Percentiles rank a stretch among this genome's conserved stretches.
phyloP scores from a whole-genome alignment of 2,329 filamentous ascomycete genomes.

The Penicillium paneum region DNA sequence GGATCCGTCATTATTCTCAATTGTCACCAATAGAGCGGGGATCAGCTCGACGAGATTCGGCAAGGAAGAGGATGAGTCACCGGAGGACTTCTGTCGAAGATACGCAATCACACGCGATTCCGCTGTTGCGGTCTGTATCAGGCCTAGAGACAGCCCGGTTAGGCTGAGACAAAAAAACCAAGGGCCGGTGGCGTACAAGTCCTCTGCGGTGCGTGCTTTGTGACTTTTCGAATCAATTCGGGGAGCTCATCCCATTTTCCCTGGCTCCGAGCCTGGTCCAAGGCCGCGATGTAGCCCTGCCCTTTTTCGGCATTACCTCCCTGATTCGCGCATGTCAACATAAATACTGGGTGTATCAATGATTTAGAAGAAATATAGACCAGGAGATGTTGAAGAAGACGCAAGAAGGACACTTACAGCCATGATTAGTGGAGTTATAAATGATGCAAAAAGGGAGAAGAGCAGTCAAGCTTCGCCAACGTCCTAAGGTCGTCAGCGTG shows the following conservation, averaged over 20 bases:
- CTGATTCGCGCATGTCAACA: slow-evolving; percentile 30
- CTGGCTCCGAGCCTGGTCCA: slow-evolving; percentile 84
- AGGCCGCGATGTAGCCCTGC: slow-evolving; percentile 71
- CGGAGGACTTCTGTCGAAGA: slow-evolving; percentile 37
- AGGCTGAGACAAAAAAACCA: slow-evolving; percentile 14
- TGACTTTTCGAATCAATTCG: slow-evolving; percentile 86
- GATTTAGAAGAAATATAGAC: slow-evolving; percentile 9
- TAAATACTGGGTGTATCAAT: slow-evolving; percentile 12
- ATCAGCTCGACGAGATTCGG: slow-evolving; percentile 45
- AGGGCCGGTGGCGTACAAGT: slow-evolving; percentile 59
- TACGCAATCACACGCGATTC: slow-evolving; percentile 64
- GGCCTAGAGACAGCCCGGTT: slow-evolving; percentile 49
- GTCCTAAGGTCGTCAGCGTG: slow-evolving; percentile 2
- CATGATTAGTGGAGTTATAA: slow-evolving; percentile 19
- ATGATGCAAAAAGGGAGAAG: slow-evolving; percentile 16
- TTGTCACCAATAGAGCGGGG: slow-evolving; percentile 46
- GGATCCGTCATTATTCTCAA: slow-evolving; percentile 56
- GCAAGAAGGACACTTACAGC: slow-evolving; percentile 16
- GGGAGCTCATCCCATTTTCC: slow-evolving; percentile 83
- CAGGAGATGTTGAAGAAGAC: slow-evolving; percentile 7
- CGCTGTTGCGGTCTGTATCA: slow-evolving; percentile 66
- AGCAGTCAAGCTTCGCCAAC: slow-evolving; percentile 10
- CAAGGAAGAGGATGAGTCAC: slow-evolving; percentile 35
- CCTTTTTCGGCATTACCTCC: slow-evolving; percentile 67
- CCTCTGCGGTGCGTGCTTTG: slow-evolving; percentile 84